These are phyloP conservation scores for Lachnellula cervina DNA, from an alignment of 2,329 filamentous ascomycete species.

Conservation along the genomic window DNA sequence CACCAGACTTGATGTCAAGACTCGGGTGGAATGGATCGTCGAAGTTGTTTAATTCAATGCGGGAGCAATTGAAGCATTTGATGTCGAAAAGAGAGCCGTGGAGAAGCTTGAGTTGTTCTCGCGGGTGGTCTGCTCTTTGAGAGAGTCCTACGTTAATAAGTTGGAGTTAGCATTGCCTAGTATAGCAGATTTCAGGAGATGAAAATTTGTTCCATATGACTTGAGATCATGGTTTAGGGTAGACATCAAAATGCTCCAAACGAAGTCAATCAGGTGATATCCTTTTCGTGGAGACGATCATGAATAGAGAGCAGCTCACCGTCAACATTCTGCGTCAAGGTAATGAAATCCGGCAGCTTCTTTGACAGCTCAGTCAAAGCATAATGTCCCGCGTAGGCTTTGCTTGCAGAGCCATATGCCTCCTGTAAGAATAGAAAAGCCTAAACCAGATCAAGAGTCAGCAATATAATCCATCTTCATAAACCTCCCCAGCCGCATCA, in stretches of 20 bases:
- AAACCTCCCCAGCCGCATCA: too few species aligned
- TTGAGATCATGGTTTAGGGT: too few species aligned
- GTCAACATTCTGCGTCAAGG: constrained; percentile 84
- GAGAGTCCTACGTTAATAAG: constrained; percentile 42
- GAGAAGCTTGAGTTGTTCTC: constrained; percentile 62
- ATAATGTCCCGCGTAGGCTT: constrained; percentile 70
- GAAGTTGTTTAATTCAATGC: constrained; percentile 62
- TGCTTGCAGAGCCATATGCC: constrained; percentile 72
- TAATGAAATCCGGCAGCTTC: constrained; percentile 60
- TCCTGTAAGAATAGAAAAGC: constrained; percentile 77
- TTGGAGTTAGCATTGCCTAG: too few species aligned
- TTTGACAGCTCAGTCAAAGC: constrained; percentile 72
- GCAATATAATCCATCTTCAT: too few species aligned
- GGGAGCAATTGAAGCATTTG: constrained; percentile 71
- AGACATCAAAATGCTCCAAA: neutral
- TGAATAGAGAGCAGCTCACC: too few species aligned
- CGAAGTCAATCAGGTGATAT: neutral
- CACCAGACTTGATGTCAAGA: constrained; percentile 46
- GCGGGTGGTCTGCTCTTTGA: constrained; percentile 66
- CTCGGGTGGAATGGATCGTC: constrained; percentile 75
- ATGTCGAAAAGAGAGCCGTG: constrained; percentile 82
- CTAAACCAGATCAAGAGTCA: too few species aligned
- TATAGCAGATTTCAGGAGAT: too few species aligned
- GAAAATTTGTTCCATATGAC: too few species aligned
- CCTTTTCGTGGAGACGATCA: too few species aligned